phyloP scores from a whole-genome alignment of 1,139 yeast species.

The Geotrichum fermentans region DNA sequence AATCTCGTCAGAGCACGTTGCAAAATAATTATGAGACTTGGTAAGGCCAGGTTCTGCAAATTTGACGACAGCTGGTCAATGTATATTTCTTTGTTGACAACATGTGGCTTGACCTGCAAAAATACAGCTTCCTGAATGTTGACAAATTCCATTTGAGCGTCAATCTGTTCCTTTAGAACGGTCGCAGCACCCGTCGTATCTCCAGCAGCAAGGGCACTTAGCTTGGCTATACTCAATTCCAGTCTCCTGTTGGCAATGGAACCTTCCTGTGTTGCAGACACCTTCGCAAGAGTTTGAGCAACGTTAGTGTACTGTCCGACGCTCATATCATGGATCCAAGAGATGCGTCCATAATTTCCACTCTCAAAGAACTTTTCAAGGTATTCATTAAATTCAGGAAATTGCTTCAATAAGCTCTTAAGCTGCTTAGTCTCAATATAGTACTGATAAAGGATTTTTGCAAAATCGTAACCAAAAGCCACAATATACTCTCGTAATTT shows the following conservation, averaged over 20 bases:
- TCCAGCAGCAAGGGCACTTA: conserved; percentile 40
- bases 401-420: conserved; percentile 52
- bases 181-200: conserved; percentile 30
- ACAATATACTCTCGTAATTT: conserved; percentile 52
- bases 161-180: conserved; percentile 16
- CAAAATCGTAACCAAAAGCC: conserved; percentile 65
- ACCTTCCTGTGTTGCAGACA: conserved; percentile 38
- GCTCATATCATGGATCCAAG: conserved; percentile 70
- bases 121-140: conserved; percentile 22
- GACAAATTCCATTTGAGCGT: conserved; percentile 21
- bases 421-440: conserved; percentile 53
- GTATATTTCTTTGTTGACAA: conserved; percentile 4
- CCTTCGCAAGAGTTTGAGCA: conserved; percentile 41
- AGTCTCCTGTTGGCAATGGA: conserved; percentile 48
- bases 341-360: conserved; percentile 49
- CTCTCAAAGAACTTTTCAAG: conserved; percentile 52
- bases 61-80: conserved; percentile 11
- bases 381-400: conserved; percentile 50
- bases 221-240: conserved; percentile 67
- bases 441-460: conserved; percentile 57
- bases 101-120: conserved; percentile 7
- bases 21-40: conserved; percentile 23
- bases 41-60: conserved; percentile 16
- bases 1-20: conserved; percentile 40
- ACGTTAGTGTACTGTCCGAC: conserved; percentile 51